Base-by-base conservation (phyloP, 306 rosid genomes). In the Acacia acuminata region DNA sequence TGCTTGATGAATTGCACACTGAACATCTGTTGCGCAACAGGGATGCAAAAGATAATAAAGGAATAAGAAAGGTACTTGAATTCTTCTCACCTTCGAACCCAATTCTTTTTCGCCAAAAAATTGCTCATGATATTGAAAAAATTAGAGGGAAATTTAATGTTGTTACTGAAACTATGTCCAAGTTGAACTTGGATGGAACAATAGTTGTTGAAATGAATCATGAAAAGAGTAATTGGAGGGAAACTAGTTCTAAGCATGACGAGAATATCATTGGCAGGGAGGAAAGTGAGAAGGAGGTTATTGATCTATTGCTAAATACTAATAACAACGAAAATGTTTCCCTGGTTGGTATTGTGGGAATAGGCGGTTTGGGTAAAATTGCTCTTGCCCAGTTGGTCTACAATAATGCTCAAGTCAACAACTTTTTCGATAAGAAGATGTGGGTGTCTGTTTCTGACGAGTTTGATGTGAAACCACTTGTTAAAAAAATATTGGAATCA, bases 351-450 rank as follows among this genome's bases (percentile, higher is more conserved):
- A 30, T 64, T 15, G 63, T 45, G 45, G 81, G 81, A 0, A 5
- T 77, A 10, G 63, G 81, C 0, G 83, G 83, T 2, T 71, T 80
- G 4, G 83, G 83, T 0, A 80, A 80, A 27, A 80, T 78, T 16
- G 14, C 83, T 10, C 72, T 71, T 42, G 73, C 72, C 20, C 78
- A 58, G 32, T 1, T 72, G 7, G 60, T 80, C 2, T 80, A 58
- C 24, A 71, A 71, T 30, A 47, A 80, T 71, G 44, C 17, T 13
- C 5, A 10, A 10, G 34, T 30, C 0, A 16, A 8, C 1, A 43
- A 2, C 0, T 12, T 3, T 7, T 80, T 60, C 22, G n/a, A 80
- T 11, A 34, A 51, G 16, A 8, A 5, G 43, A 40, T 58, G 19
- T 79, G 83, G 83, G 77, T 71, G 3, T 79, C 61, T 71, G 77